These are phyloP conservation scores for Comarum palustre DNA, from an alignment of 306 rosid species.

Conservation along the genomic window DNA sequence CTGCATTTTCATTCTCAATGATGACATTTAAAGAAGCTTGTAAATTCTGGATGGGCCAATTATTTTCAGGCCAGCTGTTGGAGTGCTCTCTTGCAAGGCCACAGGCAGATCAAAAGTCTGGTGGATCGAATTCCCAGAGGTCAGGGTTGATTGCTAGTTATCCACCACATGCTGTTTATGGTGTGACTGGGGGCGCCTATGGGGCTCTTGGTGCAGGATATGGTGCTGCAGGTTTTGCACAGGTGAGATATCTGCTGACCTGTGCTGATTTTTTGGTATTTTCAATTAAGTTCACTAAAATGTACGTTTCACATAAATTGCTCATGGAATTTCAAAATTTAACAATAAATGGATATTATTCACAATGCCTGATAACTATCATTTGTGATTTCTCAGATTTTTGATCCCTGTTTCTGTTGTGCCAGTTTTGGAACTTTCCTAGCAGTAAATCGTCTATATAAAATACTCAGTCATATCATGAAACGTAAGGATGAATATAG, in stretches of 20 bases:
- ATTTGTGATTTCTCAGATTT: background rate
- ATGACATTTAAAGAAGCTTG: slow-evolving; percentile 17
- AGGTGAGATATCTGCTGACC: slow-evolving; percentile 41
- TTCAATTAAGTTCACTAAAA: background rate
- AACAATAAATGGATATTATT: background rate
- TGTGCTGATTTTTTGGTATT: slow-evolving; percentile 6
- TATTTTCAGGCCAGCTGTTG: slow-evolving; percentile 66
- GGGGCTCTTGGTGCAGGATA: slow-evolving; percentile 77
- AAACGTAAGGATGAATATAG: background rate
- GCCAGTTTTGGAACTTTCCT: background rate
- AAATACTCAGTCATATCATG: background rate
- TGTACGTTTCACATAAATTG: background rate
- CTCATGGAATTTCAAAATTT: background rate
- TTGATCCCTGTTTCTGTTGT: background rate
- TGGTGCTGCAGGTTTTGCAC: slow-evolving; percentile 66
- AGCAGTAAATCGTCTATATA: background rate
- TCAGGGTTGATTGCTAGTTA: slow-evolving; percentile 79
- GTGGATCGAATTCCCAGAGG: slow-evolving; percentile 57
- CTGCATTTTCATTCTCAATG: background rate
- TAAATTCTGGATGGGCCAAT: slow-evolving; percentile 15
- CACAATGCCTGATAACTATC: background rate
- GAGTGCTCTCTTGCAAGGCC: slow-evolving; percentile 98
- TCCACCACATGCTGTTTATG: slow-evolving; percentile 71
- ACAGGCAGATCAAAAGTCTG: slow-evolving; percentile 80
- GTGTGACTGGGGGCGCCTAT: slow-evolving; percentile 69